A percentile compares a stretch with the other conserved stretches of the same genome.
Evolutionary conservation across 2,329 filamentous ascomycete genomes (phyloP).

Genomic region (Trichoderma sp.): DNA sequence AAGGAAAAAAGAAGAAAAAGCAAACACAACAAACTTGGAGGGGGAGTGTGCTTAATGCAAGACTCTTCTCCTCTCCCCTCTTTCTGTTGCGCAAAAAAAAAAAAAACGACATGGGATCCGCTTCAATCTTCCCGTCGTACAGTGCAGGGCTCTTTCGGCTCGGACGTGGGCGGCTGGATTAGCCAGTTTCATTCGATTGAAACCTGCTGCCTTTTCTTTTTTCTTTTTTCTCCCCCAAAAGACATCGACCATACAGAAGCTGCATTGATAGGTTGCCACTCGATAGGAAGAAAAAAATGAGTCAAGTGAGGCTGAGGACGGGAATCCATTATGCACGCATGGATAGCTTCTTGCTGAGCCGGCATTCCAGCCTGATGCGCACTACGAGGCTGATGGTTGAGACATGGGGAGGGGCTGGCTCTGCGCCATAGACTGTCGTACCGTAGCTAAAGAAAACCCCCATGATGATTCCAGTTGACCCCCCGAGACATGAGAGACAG

Average conservation of each 20-base stretch:
- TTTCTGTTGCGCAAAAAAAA: neutral
- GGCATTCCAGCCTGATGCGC: neutral
- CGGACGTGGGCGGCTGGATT: neutral
- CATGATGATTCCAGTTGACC: neutral
- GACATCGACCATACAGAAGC: neutral
- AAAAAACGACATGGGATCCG: neutral
- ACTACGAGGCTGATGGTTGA: neutral
- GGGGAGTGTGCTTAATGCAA: slow-evolving; percentile 8
- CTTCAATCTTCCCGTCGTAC: neutral
- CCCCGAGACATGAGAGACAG: neutral
- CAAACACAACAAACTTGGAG: neutral
- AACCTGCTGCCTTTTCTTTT: neutral
- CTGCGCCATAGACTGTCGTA: neutral
- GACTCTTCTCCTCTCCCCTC: neutral
- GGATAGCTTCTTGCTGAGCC: neutral
- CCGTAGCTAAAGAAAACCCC: neutral
- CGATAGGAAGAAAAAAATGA: neutral
- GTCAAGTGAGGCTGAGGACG: neutral
- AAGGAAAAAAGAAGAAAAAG: neutral
- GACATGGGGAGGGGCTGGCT: neutral
- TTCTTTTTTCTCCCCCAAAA: neutral
- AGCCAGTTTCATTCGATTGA: neutral
- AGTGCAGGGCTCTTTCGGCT: neutral
- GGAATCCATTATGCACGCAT: neutral
- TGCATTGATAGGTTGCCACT: neutral